phyloP scores from a whole-genome alignment of 768 basidiomycete genomes.

The Tremella mesenterica region DNA sequence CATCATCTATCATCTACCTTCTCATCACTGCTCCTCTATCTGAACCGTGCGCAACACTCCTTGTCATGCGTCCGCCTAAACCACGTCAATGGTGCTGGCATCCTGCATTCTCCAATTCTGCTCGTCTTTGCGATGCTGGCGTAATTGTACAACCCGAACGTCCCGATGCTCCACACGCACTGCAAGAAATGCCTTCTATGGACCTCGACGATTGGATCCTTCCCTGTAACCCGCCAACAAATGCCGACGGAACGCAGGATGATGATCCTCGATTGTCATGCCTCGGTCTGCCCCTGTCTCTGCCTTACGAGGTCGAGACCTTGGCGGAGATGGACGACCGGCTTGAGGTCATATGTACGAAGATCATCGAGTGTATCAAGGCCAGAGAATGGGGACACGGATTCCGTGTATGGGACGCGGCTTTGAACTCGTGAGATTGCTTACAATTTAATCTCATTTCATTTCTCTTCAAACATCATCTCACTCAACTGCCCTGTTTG shows the following conservation, averaged over 20 bases:
- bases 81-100: no score
- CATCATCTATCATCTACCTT: no score
- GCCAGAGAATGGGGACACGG: constrained; percentile 77
- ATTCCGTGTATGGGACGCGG: constrained; percentile 57
- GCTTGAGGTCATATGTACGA: constrained; percentile 61
- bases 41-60: no score
- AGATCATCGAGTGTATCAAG: constrained; percentile 63
- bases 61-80: no score
- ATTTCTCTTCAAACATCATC: no score
- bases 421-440: constrained; percentile 7
- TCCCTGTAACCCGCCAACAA: background rate
- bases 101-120: no score
- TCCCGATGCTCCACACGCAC: no score
- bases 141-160: no score
- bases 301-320: constrained; percentile 72
- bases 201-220: no score
- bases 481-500: constrained; percentile 27
- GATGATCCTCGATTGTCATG: constrained; percentile 34
- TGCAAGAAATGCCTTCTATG: no score
- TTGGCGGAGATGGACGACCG: constrained; percentile 65
- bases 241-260: constrained; percentile 14
- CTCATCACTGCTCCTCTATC: no score
- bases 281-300: constrained; percentile 33
- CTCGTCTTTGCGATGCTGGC: no score
- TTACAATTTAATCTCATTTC: background rate